Evolutionary conservation across 208 protist genomes (phyloP).

Genomic region (Phytomonas serpens): DNA sequence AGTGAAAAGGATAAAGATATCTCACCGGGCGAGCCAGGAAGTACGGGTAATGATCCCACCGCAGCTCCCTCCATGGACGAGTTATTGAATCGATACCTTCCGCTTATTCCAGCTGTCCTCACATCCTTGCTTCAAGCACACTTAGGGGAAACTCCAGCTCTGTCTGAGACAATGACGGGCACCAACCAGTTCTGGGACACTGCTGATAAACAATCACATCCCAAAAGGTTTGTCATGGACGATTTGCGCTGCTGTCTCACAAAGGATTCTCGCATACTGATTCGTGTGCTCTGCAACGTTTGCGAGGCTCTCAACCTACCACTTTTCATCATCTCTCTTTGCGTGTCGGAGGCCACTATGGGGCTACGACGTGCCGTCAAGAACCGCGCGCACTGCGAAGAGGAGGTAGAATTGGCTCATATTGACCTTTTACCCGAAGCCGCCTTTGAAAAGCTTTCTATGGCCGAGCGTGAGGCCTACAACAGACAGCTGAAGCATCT

Average conservation of each 20-base stretch:
- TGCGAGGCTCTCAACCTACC: conserved; percentile 21
- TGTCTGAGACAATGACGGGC: background rate
- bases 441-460: conserved; percentile 52
- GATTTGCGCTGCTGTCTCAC: conserved; percentile 51
- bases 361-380: conserved; percentile 38
- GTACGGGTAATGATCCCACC: too few species aligned
- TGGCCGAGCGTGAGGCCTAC: conserved; percentile 48
- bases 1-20: conserved; percentile 3
- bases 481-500: conserved; percentile 67
- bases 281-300: conserved; percentile 34
- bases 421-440: conserved; percentile 54
- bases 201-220: background rate
- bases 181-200: background rate
- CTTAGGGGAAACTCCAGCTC: background rate
- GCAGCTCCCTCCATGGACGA: background rate
- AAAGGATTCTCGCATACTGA: conserved; percentile 34
- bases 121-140: background rate
- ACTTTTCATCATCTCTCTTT: conserved; percentile 53
- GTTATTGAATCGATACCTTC: background rate
- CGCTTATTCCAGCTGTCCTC: background rate
- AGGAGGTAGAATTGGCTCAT: conserved; percentile 23
- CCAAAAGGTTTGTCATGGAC: conserved; percentile 54
- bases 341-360: conserved; percentile 48
- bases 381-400: conserved; percentile 26
- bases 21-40: background rate